Evolutionary conservation across 768 basidiomycete species (phyloP).

Genomic region (Myochromella boudieri): DNA sequence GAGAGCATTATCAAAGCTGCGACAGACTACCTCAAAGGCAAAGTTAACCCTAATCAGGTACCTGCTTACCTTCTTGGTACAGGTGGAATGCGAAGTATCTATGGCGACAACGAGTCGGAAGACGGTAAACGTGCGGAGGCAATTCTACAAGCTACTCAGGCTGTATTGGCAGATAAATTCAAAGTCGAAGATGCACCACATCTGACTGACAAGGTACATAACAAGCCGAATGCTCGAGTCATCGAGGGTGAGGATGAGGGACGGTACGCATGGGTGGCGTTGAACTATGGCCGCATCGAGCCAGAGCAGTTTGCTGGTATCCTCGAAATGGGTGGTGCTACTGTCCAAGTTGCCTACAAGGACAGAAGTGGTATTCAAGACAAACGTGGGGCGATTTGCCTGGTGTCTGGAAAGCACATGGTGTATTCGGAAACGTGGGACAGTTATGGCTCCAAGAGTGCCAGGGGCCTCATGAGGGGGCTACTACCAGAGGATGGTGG

Average conservation of each 20-base stretch:
- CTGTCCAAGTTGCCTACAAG: slow-evolving; percentile 12
- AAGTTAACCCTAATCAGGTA: too few relatives aligned
- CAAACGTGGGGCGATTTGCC: too few relatives aligned
- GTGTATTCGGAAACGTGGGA: neutral
- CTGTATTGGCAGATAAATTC: too few relatives aligned
- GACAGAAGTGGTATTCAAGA: neutral
- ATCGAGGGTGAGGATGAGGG: slow-evolving; percentile 12
- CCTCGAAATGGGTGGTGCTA: slow-evolving; percentile 11
- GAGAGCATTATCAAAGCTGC: too few relatives aligned
- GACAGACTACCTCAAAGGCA: too few relatives aligned
- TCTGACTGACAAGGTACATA: too few relatives aligned
- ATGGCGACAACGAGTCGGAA: too few relatives aligned
- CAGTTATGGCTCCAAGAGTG: too few relatives aligned
- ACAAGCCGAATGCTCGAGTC: slow-evolving; percentile 10
- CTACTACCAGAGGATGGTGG: neutral
- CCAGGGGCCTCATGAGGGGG: neutral
- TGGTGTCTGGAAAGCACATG: neutral
- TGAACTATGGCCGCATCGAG: slow-evolving; percentile 8
- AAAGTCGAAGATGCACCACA: too few relatives aligned
- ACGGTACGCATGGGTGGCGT: slow-evolving; percentile 12
- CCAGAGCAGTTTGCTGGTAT: slow-evolving; percentile 10
- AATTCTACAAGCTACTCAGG: too few relatives aligned
- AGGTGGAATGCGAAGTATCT: slow-evolving; percentile 13
- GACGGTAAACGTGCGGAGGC: too few relatives aligned
- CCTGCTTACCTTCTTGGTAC: slow-evolving; percentile 14